Percentiles rank a stretch among this genome's conserved stretches.
These are phyloP conservation scores for Zygoascus tannicola DNA, from an alignment of 805 yeast species.

Conservation along the genomic window DNA sequence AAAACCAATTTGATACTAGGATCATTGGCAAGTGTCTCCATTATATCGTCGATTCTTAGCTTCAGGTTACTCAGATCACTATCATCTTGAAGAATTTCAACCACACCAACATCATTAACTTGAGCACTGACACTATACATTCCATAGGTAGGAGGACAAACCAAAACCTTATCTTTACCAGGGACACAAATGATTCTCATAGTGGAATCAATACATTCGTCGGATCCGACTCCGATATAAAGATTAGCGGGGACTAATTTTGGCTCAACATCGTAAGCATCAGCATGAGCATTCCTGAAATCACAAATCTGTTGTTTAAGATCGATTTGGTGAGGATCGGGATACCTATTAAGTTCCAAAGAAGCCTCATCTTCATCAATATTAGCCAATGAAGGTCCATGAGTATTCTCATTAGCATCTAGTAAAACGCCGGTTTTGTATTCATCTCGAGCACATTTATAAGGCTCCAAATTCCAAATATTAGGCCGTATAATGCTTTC, in stretches of 20 bases:
- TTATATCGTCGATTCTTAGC: constrained; percentile 47
- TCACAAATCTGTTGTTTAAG: constrained; percentile 63
- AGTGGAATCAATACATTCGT: constrained; percentile 85
- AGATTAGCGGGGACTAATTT: constrained; percentile 54
- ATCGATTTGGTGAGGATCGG: constrained; percentile 87
- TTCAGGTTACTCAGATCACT: constrained; percentile 38
- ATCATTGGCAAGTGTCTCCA: constrained; percentile 46
- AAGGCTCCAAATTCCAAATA: constrained; percentile 74
- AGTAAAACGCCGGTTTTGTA: constrained; percentile 77
- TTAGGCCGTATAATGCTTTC: constrained; percentile 71
- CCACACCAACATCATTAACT: constrained; percentile 77
- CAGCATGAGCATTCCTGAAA: constrained; percentile 47
- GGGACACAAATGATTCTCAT: constrained; percentile 81
- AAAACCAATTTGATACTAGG: constrained; percentile 62
- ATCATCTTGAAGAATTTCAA: constrained; percentile 63
- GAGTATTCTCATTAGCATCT: constrained; percentile 95
- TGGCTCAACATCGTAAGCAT: constrained; percentile 11
- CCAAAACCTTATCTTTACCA: constrained; percentile 68
- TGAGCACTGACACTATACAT: constrained; percentile 91
- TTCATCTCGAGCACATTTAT: constrained; percentile 95
- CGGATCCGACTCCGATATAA: constrained; percentile 95
- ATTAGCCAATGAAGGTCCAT: constrained; percentile 65
- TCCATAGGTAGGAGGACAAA: constrained; percentile 94
- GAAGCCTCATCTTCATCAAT: constrained; percentile 37
- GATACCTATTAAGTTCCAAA: constrained; percentile 76